Percentiles rank a stretch among this genome's conserved stretches.
phyloP scores from a whole-genome alignment of 768 basidiomycete species.

The Gymnopilus dilepis region DNA sequence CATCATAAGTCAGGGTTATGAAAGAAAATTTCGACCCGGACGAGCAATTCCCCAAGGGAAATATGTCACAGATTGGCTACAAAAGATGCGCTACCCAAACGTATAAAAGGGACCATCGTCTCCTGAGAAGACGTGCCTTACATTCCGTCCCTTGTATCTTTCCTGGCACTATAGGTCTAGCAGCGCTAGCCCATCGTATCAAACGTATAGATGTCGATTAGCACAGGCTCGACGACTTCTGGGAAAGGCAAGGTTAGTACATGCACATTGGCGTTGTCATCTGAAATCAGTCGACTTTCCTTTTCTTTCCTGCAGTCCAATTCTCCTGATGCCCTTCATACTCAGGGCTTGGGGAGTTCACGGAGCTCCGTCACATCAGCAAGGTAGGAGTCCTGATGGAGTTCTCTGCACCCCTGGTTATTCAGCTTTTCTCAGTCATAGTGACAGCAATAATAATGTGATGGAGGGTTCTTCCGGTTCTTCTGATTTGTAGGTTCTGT shows the following conservation, averaged over 20 bases:
- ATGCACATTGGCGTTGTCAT: background rate
- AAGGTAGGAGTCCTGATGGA: slow-evolving; percentile 4
- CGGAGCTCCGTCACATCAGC: slow-evolving; percentile 2
- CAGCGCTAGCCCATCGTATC: background rate
- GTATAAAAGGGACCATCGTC: slow-evolving; percentile 1
- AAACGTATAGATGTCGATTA: background rate
- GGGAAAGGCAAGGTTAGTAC: background rate
- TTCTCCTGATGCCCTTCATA: background rate
- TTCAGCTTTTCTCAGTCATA: background rate
- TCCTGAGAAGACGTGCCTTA: background rate
- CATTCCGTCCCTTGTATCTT: background rate
- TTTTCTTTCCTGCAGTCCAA: background rate
- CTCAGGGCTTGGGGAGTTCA: background rate
- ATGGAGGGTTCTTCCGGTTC: background rate
- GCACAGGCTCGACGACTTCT: background rate
- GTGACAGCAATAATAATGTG: background rate
- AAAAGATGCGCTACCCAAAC: background rate
- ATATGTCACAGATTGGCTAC: slow-evolving; percentile 2
- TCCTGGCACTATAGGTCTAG: background rate
- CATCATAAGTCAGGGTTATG: slow-evolving; percentile 6
- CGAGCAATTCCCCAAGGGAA: background rate
- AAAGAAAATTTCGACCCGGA: background rate
- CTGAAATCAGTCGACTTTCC: background rate
- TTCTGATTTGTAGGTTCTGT: slow-evolving; percentile 10
- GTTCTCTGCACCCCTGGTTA: slow-evolving; percentile 1